Base-by-base conservation (phyloP, 2,329 filamentous ascomycete species). In the Fusarium oligoseptatum region DNA sequence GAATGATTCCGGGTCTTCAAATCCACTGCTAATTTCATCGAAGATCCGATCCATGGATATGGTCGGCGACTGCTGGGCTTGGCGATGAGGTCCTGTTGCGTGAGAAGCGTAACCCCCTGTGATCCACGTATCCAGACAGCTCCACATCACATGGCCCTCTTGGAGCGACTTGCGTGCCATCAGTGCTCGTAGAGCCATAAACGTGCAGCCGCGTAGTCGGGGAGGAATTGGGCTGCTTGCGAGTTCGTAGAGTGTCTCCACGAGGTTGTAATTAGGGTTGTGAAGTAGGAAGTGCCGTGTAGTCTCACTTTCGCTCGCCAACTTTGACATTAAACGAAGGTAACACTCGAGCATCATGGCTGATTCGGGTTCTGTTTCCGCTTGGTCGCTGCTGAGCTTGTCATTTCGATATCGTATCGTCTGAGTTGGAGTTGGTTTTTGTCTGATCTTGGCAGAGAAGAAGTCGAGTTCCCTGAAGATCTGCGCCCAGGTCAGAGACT, bases 281-380 rank as follows among this genome's bases (percentile, higher is more conserved):
- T 91, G 88, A 24, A 97, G 85, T 68, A 98, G 87, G 86, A 93
- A 98, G 37, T 89, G 84, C 60, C 96, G 90, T 2, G 95, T 93
- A 22, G 87, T 85, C 68, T 89, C 87, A 79, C 94, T 98, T 80
- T 96, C 91, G 24, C 89, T 88, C 71, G 93, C 92, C 11, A 99
- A 86, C 81, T 97, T 95, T 4, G 94, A 91, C 77, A 98, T 93
- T 6, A 99, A 88, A 34, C 96, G 92, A 62, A 99, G 87, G 81
- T 98, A 98, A 77, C 95, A 96, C 80, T 98, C 95, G 32, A 99
- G 88, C 94, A 99, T 98, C 84, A 98, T 94, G n/a, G 93, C 92
- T 45, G 94, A 97, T 82, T 99, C 97, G 5, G 95, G 94, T 80
- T 98, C 96, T 32, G 89, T 88, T 81, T 97, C 95, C 70, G 94